A percentile compares a stretch with the other conserved stretches of the same genome.
phyloP scores from a whole-genome alignment of 768 basidiomycete species.

The Udeniomyces megalosporus region DNA sequence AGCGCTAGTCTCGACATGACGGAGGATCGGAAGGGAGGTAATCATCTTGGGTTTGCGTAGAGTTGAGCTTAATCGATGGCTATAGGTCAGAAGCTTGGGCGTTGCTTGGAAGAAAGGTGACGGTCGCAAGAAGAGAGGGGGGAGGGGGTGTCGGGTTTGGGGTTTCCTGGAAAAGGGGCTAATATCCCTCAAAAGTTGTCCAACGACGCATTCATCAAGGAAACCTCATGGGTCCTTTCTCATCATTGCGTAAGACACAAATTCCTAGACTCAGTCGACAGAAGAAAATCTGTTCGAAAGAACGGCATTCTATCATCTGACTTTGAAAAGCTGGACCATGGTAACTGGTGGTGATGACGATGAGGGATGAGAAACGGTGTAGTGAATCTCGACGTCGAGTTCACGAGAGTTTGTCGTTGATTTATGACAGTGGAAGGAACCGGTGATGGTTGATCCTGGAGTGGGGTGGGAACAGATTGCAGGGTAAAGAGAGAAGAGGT shows the following conservation, averaged over 20 bases:
- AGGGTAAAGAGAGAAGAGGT: background rate
- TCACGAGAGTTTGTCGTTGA: slow-evolving; percentile 64
- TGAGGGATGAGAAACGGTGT: slow-evolving; percentile 28
- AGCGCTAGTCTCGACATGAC: too few species aligned
- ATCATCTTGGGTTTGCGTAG: too few species aligned
- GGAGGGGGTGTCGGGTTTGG: background rate
- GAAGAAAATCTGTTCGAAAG: too few species aligned
- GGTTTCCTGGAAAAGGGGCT: background rate
- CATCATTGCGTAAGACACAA: too few species aligned
- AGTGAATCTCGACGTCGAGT: slow-evolving; percentile 82
- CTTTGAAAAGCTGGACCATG: slow-evolving; percentile 63
- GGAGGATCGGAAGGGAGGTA: too few species aligned
- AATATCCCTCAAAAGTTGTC: too few species aligned
- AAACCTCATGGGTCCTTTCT: too few species aligned
- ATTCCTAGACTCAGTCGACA: too few species aligned
- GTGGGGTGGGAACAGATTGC: background rate
- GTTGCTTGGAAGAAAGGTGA: too few species aligned
- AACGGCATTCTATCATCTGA: slow-evolving; percentile 44
- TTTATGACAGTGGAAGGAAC: slow-evolving; percentile 72
- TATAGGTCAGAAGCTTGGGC: too few species aligned
- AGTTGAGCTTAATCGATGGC: too few species aligned
- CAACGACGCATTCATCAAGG: too few species aligned
- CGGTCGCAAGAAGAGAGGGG: background rate
- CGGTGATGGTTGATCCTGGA: slow-evolving; percentile 54
- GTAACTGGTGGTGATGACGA: slow-evolving; percentile 28